These are phyloP conservation scores for Coemansia sp. DNA, from an alignment of 192 early-diverging fungal genomes.

Conservation along the genomic window DNA sequence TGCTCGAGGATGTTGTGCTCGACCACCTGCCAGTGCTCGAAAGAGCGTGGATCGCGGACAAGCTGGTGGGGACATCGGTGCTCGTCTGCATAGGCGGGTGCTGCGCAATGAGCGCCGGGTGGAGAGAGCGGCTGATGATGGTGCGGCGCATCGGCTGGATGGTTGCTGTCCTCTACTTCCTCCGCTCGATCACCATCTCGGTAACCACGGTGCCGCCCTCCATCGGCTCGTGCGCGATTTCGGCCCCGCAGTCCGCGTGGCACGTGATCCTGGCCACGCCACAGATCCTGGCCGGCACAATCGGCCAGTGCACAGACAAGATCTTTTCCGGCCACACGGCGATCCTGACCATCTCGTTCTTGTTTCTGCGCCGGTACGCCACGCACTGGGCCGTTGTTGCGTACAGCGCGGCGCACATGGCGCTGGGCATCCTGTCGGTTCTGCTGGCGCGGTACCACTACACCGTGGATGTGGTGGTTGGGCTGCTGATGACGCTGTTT, in stretches of 20 bases:
- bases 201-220: conserved; percentile 63
- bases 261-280: conserved; percentile 54
- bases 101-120: conserved; percentile 43
- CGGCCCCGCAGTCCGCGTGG: conserved; percentile 42
- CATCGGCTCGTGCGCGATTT: conserved; percentile 38
- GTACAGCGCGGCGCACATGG: conserved; percentile 41
- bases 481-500: conserved; percentile 59
- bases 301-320: conserved; percentile 64
- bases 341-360: conserved; percentile 56
- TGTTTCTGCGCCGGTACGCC: conserved; percentile 62
- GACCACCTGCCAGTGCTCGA: conserved; percentile 53
- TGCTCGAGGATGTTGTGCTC: conserved; percentile 57
- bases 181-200: conserved; percentile 59
- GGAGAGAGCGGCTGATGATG: conserved; percentile 59
- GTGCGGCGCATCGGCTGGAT: conserved; percentile 60
- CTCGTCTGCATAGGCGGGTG: conserved; percentile 52
- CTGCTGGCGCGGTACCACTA: conserved; percentile 63
- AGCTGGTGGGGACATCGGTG: conserved; percentile 55
- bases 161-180: conserved; percentile 59
- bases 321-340: conserved; percentile 69
- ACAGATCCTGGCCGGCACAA: conserved; percentile 53
- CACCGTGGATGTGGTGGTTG: conserved; percentile 64
- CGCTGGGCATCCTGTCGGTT: conserved; percentile 56
- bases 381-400: conserved; percentile 48
- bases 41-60: conserved; percentile 57